Evolutionary conservation across 345 rosid species (phyloP).

Genomic region (Carallia brachiata): DNA sequence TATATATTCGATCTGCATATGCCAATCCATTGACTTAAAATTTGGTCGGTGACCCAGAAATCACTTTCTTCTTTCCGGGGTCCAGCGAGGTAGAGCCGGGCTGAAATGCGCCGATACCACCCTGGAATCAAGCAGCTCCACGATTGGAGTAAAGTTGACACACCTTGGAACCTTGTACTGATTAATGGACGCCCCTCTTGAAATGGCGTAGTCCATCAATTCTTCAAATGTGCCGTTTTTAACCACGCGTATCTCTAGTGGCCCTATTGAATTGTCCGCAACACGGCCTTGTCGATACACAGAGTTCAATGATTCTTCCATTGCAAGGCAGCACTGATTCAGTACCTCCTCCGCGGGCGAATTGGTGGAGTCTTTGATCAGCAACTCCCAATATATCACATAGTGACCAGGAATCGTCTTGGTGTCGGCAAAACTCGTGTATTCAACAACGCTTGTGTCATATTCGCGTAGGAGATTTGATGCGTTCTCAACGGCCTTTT

Average conservation of each 20-base stretch:
- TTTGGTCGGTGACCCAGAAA: conserved; percentile 1
- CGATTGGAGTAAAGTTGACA: conserved; percentile 39
- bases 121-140: conserved; percentile 45
- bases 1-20: background rate
- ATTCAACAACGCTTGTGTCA: conserved; percentile 39
- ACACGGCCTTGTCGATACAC: conserved; percentile 44
- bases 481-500: conserved; percentile 39
- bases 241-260: conserved; percentile 42
- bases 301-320: conserved; percentile 40
- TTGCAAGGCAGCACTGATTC: conserved; percentile 32
- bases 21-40: conserved; percentile 3
- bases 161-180: conserved; percentile 48
- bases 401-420: conserved; percentile 44
- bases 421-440: conserved; percentile 42
- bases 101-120: conserved; percentile 34
- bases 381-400: conserved; percentile 43
- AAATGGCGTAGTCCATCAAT: conserved; percentile 45
- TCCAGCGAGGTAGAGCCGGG: conserved; percentile 36
- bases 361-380: conserved; percentile 22
- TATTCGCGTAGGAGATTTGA: conserved; percentile 18
- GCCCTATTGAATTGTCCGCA: conserved; percentile 39
- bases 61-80: conserved; percentile 26
- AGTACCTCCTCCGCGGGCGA: conserved; percentile 24
- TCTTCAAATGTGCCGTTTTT: conserved; percentile 43
- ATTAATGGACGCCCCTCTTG: conserved; percentile 45